A percentile compares a stretch with the other conserved stretches of the same genome.
Evolutionary conservation across 2,329 filamentous ascomycete genomes (phyloP).

Genomic region (Exophiala dermatitidis): DNA sequence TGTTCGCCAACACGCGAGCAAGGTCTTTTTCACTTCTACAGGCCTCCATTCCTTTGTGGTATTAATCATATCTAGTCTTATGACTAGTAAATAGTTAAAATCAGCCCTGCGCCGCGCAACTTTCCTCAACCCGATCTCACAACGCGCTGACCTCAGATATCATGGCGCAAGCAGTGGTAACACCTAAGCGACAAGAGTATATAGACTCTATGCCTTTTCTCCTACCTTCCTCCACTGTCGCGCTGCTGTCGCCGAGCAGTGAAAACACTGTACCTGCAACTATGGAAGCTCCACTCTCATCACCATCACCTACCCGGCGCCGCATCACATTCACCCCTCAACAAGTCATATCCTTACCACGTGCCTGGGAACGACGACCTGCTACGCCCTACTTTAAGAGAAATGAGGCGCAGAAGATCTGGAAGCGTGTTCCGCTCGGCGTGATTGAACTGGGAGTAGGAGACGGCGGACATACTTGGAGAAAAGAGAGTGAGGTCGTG

Average conservation of each 20-base stretch:
- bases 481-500: slow-evolving; percentile 6
- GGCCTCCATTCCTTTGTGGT: too few species aligned
- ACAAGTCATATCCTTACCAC: slow-evolving; percentile 31
- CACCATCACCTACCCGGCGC: neutral
- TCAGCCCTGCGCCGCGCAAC: too few species aligned
- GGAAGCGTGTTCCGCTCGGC: slow-evolving; percentile 36
- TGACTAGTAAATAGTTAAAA: too few species aligned
- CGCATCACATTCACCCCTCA: slow-evolving; percentile 36
- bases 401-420: slow-evolving; percentile 39
- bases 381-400: slow-evolving; percentile 36
- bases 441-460: slow-evolving; percentile 6
- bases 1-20: too few species aligned
- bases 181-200: neutral
- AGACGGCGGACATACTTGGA: slow-evolving; percentile 8
- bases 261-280: neutral
- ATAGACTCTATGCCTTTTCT: neutral
- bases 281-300: neutral
- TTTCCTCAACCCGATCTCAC: too few species aligned
- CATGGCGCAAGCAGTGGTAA: neutral
- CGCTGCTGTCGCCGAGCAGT: neutral
- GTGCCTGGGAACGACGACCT: slow-evolving; percentile 41
- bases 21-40: too few species aligned
- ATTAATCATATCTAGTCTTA: too few species aligned
- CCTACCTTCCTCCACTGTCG: neutral
- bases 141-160: neutral